Conservation (phyloP, 2,329 filamentous ascomycete genomes). For the Teratosphaeria viscida region DNA sequence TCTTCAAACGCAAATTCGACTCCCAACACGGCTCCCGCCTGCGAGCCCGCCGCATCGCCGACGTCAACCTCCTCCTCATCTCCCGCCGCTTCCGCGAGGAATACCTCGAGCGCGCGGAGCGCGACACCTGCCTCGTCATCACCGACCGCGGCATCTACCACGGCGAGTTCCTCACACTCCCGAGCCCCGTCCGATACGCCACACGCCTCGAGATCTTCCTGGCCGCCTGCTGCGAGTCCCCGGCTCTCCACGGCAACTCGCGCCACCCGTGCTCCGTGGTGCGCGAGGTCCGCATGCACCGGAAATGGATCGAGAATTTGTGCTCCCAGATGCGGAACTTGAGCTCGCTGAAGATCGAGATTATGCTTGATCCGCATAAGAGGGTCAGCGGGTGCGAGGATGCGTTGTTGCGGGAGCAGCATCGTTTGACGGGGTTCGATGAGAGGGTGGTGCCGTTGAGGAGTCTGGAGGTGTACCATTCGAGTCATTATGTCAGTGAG, state of each 20-base stretch:
- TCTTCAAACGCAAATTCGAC: constrained; percentile 5
- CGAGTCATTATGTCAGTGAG: constrained; percentile 2
- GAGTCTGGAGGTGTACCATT: constrained; percentile 5
- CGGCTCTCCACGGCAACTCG: not conserved
- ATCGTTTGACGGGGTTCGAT: constrained; percentile 2
- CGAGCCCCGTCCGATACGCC: not conserved
- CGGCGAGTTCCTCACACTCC: constrained; percentile 3
- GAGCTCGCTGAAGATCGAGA: constrained; percentile 1
- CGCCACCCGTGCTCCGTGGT: constrained; percentile 2
- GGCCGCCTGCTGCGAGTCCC: constrained; percentile 2
- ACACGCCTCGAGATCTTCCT: constrained; percentile 4
- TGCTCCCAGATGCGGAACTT: constrained; percentile 3
- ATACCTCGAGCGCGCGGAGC: constrained; percentile 5
- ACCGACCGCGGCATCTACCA: constrained; percentile 6
- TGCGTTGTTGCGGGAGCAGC: constrained; percentile 2
- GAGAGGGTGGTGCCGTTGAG: not conserved
- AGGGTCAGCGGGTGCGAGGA: constrained; percentile 1
- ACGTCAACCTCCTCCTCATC: constrained; percentile 1
- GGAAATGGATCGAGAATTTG: constrained; percentile 5
- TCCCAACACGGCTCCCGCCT: constrained; percentile 3
- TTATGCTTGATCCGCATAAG: constrained; percentile 5
- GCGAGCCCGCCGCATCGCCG: constrained; percentile 2
- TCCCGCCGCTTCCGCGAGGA: constrained; percentile 3
- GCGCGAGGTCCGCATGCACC: constrained; percentile 7
- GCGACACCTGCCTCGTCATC: constrained; percentile 3